Evolutionary conservation across 768 basidiomycete genomes (phyloP), one percentile per base, ranked within the genome.

Genomic region (Kwoniella dejecticola): DNA sequence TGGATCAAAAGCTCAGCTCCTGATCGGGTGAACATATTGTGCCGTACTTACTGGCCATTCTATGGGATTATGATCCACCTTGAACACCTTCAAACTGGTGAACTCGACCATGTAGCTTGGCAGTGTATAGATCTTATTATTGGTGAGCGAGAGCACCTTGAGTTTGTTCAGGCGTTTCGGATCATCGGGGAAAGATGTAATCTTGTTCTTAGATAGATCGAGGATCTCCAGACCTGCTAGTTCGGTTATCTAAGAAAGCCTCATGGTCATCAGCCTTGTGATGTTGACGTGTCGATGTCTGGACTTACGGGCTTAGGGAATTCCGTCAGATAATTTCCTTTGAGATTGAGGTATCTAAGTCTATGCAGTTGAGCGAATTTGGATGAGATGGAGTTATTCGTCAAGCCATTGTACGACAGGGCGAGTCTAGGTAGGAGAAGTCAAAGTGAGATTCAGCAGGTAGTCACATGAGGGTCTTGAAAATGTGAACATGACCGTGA

Each of bases 121-220:
- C 2, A 99, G 82, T 17, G 84, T 83, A 36, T 84, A 83, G 61
- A 99, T 82, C 77, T 86, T 89, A 80, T 99, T 99, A 76, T 86
- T 86, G 19, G 90, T 85, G 42, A 97, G 81, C 42, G 87, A 91
- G 59, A 97, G 87, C 27, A 96, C 89, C 89, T 93, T 77, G 63
- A 99, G 86, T 60, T 88, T 84, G 50, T 84, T 78, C 40, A 99
- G 83, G 5, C 86, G 84, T 5, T 93, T 93, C 17, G 93, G 89
- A 62, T 87, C 83, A 3, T 84, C 80, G 11, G 96, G 96, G 21
- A 98, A 81, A 49, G 83, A 81, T 75, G 84, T 87, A 68, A 99
- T 85, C 79, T 88, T 90, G 81, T 99, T 99, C 67, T 90, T 87
- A 66, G 91, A 93, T 42, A 99, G 84, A 78, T 99, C 96, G 65